Evolutionary conservation across 2,329 filamentous ascomycete species (phyloP), one percentile per base, ranked within the genome.

Genomic region (Aspergillus intermedius): DNA sequence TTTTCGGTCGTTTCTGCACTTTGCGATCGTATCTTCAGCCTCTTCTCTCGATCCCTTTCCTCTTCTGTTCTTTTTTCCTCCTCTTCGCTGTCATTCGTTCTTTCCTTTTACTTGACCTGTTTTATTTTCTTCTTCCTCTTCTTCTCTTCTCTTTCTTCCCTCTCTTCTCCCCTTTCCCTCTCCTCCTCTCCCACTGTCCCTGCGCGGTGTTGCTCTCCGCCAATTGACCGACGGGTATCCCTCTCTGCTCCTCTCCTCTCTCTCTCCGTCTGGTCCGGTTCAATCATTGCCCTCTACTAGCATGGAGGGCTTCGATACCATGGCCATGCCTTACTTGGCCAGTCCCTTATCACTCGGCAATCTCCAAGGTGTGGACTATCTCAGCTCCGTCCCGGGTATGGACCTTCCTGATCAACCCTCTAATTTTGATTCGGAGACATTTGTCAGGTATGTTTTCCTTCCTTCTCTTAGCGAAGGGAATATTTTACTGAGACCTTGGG

Each of bases 291-390:
- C 12, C 46, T 21, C 58, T 51, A 50, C 58, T 57, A 63, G 59
- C 52, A 76, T 76, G 73, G 79, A 81, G 61, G 74, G 77, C 65
- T 82, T 78, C 68, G 79, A 82, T 64, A 77, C 77, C 56, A 76
- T 78, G 68, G 74, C 77, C 64, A 81, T 83, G 80, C 77, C 78
- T n/a, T 84, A 82, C 60, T 67, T 82, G 67, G 74, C 77, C 48
- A 77, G 75, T 56, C 77, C 79, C 54, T 71, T 82, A 63, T 74
- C 76, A 48, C 74, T 82, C 52, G 72, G 76, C 44, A 74, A 76
- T 63, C 70, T 78, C 44, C 72, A 75, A 46, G 69, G 70, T 48
- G 60, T 65, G 19, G 72, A 75, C 51, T 75, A 75, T 55, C 68
- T 74, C 55, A 72, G 67, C 61, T 68, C 74, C 21, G 72, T 77